Percentiles rank a stretch among this genome's conserved stretches.
Conservation (phyloP, 345 rosid species). For the Cardamine chenopodiifolia region DNA sequence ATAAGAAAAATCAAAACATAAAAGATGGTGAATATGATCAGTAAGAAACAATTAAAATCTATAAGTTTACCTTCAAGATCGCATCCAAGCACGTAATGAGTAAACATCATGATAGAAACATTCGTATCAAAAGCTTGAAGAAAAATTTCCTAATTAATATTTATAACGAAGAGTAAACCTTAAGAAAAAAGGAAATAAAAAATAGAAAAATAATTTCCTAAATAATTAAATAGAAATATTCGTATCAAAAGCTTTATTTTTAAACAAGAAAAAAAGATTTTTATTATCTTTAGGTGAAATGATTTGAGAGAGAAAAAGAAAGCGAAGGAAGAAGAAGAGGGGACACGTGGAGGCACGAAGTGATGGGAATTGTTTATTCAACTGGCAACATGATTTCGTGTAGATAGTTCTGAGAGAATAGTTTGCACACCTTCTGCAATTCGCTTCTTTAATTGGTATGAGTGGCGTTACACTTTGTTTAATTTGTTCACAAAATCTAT, state of each 20-base stretch:
- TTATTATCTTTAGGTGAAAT: conserved; percentile 30
- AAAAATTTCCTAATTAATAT: too few relatives aligned
- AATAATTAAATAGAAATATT: too few relatives aligned
- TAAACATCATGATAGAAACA: too few relatives aligned
- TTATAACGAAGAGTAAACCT: too few relatives aligned
- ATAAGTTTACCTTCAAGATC: conserved; percentile 72
- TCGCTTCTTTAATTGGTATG: not conserved
- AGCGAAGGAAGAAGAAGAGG: conserved; percentile 8
- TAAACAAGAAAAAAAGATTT: too few relatives aligned
- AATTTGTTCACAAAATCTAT: conserved; percentile 3
- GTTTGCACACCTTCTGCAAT: conserved; percentile 27
- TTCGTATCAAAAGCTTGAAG: too few relatives aligned
- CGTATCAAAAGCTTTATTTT: too few relatives aligned
- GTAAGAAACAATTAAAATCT: conserved; percentile 51
- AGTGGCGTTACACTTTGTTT: not conserved
- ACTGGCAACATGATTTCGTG: conserved; percentile 23
- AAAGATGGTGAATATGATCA: conserved; percentile 42
- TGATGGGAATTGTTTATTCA: conserved; percentile 4
- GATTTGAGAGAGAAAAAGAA: conserved; percentile 34
- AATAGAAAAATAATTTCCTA: too few relatives aligned
- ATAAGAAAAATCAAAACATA: not conserved
- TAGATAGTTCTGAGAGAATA: conserved; percentile 22
- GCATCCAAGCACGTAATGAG: conserved; percentile 70
- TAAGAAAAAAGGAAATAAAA: too few relatives aligned
- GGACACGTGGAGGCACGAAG: conserved; percentile 38